Evolutionary conservation across 2,329 filamentous ascomycete genomes (phyloP), one percentile per base, ranked within the genome.

Genomic region (Hypoxylon rubiginosum): DNA sequence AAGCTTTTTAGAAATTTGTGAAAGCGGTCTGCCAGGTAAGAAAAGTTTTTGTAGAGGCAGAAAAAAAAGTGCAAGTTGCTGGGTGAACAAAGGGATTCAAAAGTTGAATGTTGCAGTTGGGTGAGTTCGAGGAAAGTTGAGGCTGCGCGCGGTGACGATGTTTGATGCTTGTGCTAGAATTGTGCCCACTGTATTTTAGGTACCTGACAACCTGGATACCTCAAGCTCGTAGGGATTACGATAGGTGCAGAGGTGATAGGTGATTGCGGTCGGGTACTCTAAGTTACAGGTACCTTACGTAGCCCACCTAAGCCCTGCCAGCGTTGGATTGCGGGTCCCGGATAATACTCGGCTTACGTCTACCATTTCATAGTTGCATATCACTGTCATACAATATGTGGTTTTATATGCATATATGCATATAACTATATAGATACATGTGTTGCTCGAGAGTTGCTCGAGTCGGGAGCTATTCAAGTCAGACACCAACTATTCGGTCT

Each of bases 121-220:
- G 66, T 58, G 55, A 49, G 30, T 46, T 64, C n/a, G 55, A 65
- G 48, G 50, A 58, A 55, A 58, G 61, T 32, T 69, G 61, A 62
- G 54, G 58, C 58, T 52, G 60, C 61, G 56, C 64, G 64, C 32
- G 34, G 67, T 69, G 67, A 69, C 61, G 67, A 67, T 24, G 21
- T 24, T 24, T 24, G 65, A 64, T 66, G 53, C 53, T 45, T 11
- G 55, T 53, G 50, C 63, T 41, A 19, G 56, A 49, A 65, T 64
- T 58, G 48, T 67, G 45, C 64, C 63, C 39, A 59, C 57, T 62
- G 63, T 46, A 46, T 24, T 39, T 11, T 30, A 13, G 34, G 34
- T 13, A 15, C 21, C 21, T 24, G 21, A 24, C 21, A 24, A 24
- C 21, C 21, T 24, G 21, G 21, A 4, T 24, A 24, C 21, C 21